These are phyloP conservation scores for Magnusiomyces fungicola DNA, from an alignment of 1,139 yeast species.

Conservation along the genomic window DNA sequence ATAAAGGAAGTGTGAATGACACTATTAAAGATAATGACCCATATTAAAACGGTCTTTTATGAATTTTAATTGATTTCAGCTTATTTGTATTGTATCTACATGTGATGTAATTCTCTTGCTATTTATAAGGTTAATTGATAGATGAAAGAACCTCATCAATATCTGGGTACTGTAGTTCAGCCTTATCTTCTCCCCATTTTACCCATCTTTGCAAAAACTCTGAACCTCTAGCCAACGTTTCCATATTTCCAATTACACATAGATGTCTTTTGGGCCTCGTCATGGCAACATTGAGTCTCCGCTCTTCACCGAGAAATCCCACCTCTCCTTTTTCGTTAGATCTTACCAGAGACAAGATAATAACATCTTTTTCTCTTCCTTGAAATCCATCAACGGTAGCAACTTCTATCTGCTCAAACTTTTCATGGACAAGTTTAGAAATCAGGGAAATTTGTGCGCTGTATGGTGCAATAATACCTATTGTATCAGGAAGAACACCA, in stretches of 20 bases:
- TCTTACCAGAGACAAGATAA: conserved; percentile 71
- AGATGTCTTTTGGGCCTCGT: conserved; percentile 84
- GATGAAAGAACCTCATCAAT: conserved; percentile 24
- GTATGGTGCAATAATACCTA: conserved; percentile 86
- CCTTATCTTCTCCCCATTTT: conserved; percentile 58
- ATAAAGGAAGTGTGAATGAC: background rate
- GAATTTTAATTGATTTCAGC: background rate
- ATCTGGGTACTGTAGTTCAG: conserved; percentile 66
- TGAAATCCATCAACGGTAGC: conserved; percentile 91
- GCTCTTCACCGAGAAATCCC: conserved; percentile 66
- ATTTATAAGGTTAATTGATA: background rate
- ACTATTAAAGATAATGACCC: too few species aligned
- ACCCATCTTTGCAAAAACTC: conserved; percentile 54
- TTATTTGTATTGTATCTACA: background rate
- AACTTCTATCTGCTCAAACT: conserved; percentile 59
- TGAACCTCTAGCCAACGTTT: conserved; percentile 35
- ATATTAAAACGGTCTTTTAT: background rate
- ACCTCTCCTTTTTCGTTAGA: conserved; percentile 60
- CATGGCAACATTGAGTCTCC: conserved; percentile 76
- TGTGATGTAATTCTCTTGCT: background rate
- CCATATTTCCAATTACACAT: conserved; percentile 82
- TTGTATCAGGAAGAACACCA: conserved; percentile 36
- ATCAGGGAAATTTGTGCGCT: conserved; percentile 72
- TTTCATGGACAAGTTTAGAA: conserved; percentile 36
- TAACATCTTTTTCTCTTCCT: conserved; percentile 85